Conservation (phyloP, 441 rosid genomes). For the Gossypium lobatum region DNA sequence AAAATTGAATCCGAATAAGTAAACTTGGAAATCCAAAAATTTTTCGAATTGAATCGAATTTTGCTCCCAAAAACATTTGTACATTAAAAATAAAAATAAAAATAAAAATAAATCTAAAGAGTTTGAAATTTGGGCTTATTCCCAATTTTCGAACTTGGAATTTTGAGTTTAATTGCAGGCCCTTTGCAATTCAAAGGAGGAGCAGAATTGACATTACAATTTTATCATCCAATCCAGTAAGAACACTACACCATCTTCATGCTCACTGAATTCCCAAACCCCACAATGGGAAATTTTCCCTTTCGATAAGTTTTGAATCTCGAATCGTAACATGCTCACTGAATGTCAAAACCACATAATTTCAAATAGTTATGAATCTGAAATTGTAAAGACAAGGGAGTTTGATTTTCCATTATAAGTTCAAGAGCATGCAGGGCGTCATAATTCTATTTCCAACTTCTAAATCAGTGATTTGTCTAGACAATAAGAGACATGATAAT, state of each 20-base stretch:
- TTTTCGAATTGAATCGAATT: too few species aligned
- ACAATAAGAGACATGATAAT: background rate
- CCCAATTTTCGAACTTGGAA: too few species aligned
- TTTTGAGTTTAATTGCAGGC: background rate
- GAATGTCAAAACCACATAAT: too few species aligned
- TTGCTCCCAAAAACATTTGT: too few species aligned
- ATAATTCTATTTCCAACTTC: background rate
- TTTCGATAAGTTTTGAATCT: background rate
- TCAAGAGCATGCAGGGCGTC: background rate
- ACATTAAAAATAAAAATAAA: too few species aligned
- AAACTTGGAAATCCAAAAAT: too few species aligned
- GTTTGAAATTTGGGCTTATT: too few species aligned
- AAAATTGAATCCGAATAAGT: too few species aligned
- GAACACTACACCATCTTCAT: background rate
- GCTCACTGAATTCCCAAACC: background rate
- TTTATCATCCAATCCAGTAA: background rate
- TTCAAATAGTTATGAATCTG: background rate
- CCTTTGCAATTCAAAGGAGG: background rate
- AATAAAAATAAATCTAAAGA: too few species aligned
- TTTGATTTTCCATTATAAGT: background rate
- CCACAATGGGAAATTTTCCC: background rate
- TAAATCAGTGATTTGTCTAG: background rate
- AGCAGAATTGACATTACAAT: constrained; percentile 21
- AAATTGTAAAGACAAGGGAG: background rate
- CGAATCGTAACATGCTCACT: background rate